Percentiles rank a stretch among this genome's conserved stretches.
These are phyloP conservation scores for Silybum marianum DNA, from an alignment of 129 eudicot genomes.

Conservation along the genomic window DNA sequence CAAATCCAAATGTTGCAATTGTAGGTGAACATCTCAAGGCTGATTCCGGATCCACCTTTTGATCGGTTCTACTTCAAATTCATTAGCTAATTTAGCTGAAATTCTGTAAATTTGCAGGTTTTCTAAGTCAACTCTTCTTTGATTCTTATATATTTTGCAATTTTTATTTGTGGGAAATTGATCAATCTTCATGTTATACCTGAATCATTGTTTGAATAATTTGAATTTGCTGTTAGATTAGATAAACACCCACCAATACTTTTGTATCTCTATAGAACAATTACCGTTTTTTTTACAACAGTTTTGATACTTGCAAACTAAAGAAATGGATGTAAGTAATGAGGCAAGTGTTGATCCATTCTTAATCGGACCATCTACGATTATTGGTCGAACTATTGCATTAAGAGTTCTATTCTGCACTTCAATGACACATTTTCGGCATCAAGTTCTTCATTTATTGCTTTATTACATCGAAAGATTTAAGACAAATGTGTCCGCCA, in stretches of 20 bases:
- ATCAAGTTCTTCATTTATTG: slow-evolving; percentile 34
- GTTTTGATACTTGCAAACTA: background rate
- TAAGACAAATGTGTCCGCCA: slow-evolving; percentile 13
- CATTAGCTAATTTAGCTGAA: background rate
- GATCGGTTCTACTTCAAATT: background rate
- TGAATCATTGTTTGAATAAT: background rate
- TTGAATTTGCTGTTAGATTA: background rate
- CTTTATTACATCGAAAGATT: slow-evolving; percentile 26
- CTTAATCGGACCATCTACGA: slow-evolving; percentile 62
- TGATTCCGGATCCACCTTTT: background rate
- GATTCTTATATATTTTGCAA: background rate
- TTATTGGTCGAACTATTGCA: slow-evolving; percentile 60
- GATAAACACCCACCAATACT: background rate
- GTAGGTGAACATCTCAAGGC: no score
- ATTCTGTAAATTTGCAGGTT: background rate
- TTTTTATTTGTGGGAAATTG: background rate
- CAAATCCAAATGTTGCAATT: background rate
- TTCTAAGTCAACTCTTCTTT: background rate
- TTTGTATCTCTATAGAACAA: no score
- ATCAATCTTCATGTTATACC: background rate
- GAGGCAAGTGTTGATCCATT: slow-evolving; percentile 64
- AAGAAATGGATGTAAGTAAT: slow-evolving; percentile 63
- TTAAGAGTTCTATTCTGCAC: slow-evolving; percentile 59
- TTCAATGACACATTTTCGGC: slow-evolving; percentile 58
- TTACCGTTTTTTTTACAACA: no score